Conservation (phyloP, 345 rosid species). For the Rhizophora mangle region DNA sequence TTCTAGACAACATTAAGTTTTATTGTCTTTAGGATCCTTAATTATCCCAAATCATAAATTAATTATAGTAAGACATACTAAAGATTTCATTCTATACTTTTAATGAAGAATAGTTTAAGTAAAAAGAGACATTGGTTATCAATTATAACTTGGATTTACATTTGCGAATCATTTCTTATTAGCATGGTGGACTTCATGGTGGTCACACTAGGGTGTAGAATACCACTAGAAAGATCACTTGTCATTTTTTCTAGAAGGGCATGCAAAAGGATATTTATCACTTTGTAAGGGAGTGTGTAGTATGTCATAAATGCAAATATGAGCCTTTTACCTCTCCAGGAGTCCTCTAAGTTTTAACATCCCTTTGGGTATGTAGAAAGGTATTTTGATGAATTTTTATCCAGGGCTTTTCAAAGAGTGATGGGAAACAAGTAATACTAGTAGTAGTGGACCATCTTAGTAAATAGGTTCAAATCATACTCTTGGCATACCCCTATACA, state of each 20-base stretch:
- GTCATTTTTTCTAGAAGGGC: background rate
- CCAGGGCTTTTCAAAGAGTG: too few species aligned
- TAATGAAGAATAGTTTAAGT: too few species aligned
- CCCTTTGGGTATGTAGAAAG: background rate
- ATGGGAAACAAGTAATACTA: background rate
- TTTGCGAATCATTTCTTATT: background rate
- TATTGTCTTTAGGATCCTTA: too few species aligned
- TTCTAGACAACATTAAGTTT: too few species aligned
- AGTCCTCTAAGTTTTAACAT: background rate
- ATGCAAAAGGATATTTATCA: background rate
- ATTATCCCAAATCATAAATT: too few species aligned
- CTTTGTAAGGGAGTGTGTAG: background rate
- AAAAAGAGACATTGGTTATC: background rate
- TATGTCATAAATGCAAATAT: background rate
- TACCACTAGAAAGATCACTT: background rate
- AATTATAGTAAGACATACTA: too few species aligned
- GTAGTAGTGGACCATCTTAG: background rate
- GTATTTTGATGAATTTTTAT: background rate
- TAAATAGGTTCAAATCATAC: background rate
- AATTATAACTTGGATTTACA: too few species aligned
- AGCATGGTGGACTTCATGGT: background rate
- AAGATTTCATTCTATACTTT: too few species aligned
- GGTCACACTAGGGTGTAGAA: background rate
- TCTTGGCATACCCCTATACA: background rate
- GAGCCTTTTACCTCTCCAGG: background rate